Conservation (phyloP, 2,329 filamentous ascomycete species). For the Fusarium miscanthi region DNA sequence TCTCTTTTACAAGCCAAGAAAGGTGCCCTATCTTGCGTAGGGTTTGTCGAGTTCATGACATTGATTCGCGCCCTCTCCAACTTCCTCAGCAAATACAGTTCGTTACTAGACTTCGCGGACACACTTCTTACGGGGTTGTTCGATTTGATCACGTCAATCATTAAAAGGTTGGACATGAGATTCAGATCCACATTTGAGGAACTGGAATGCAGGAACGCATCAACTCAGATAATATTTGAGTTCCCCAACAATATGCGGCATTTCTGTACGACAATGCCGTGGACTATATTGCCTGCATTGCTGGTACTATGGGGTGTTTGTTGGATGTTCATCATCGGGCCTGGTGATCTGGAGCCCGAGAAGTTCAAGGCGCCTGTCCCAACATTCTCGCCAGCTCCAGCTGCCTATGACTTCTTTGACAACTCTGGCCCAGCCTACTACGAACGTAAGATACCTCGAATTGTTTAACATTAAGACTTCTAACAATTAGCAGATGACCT, state of each 20-base stretch:
- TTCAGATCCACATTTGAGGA: not conserved
- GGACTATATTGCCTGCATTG: not conserved
- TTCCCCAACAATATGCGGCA: not conserved
- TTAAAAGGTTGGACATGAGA: not conserved
- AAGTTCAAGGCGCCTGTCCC: not conserved
- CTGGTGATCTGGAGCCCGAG: not conserved
- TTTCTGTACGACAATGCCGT: not conserved
- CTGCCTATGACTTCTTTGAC: accelerated
- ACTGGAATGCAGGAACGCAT: not conserved
- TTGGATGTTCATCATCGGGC: not conserved
- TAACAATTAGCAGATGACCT: not conserved
- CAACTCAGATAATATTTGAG: not conserved
- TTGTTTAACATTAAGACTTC: accelerated
- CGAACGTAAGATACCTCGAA: accelerated
- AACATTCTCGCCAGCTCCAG: not conserved
- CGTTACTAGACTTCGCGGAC: not conserved
- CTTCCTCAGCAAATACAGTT: not conserved
- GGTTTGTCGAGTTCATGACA: not conserved
- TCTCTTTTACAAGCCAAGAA: not conserved
- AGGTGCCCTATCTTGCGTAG: not conserved
- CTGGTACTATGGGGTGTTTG: not conserved
- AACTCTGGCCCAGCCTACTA: not conserved
- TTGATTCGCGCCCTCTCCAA: accelerated
- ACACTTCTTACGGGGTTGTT: accelerated
- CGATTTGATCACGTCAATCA: not conserved